A percentile compares a stretch with the other conserved stretches of the same genome.
Evolutionary conservation across 805 yeast genomes (phyloP).

Genomic region (Ogataea populi-albae): DNA sequence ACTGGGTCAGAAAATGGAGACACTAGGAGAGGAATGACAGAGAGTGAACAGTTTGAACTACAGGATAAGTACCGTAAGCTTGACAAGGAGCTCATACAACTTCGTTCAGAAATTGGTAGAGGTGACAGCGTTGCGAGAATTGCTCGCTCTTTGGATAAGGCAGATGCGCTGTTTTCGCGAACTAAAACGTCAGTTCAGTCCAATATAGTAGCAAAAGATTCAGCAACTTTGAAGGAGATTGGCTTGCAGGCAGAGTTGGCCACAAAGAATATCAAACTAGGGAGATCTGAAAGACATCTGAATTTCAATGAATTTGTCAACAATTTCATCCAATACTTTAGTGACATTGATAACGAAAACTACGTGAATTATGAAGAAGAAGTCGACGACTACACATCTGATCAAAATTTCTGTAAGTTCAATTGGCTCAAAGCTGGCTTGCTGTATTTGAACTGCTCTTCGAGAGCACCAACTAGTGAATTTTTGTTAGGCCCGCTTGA

Average conservation of each 20-base stretch:
- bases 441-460: constrained; percentile 44
- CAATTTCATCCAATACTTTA: constrained; percentile 36
- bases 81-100: constrained; percentile 26
- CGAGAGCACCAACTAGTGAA: constrained; percentile 49
- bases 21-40: constrained; percentile 17
- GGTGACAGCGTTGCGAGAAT: constrained; percentile 57
- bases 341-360: constrained; percentile 26
- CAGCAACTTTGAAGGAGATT: constrained; percentile 58
- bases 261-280: constrained; percentile 58
- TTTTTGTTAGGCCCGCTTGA: constrained; percentile 72
- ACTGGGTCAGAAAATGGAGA: background rate
- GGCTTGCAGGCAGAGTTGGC: constrained; percentile 64
- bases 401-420: constrained; percentile 33
- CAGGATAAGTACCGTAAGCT: constrained; percentile 26
- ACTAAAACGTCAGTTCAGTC: constrained; percentile 36
- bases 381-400: constrained; percentile 20
- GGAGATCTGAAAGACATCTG: constrained; percentile 50
- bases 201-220: constrained; percentile 56
- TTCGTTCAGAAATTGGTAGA: constrained; percentile 50
- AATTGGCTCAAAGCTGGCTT: constrained; percentile 63
- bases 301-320: constrained; percentile 45
- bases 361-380: constrained; percentile 16
- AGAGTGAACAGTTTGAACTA: constrained; percentile 25
- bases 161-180: constrained; percentile 45
- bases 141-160: constrained; percentile 39